These are phyloP conservation scores for Schizochytrium sp. DNA, from an alignment of 108 stramenopile genomes.

Conservation along the genomic window DNA sequence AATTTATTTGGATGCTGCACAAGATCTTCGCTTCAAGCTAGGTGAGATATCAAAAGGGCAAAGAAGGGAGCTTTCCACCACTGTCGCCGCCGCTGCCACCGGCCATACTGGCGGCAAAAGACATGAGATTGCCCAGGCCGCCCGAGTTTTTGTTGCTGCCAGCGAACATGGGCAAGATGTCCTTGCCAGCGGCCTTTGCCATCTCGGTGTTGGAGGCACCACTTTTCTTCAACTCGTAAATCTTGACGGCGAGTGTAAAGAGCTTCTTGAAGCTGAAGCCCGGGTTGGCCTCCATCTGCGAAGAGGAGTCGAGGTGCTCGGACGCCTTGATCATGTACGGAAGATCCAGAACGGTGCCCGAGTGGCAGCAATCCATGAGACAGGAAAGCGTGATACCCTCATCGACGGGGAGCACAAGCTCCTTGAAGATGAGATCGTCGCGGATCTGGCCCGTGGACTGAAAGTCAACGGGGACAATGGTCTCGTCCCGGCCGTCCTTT, in stretches of 20 bases:
- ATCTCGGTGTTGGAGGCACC: neutral
- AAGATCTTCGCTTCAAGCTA: neutral
- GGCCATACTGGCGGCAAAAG: neutral
- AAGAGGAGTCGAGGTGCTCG: neutral
- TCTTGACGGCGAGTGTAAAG: neutral
- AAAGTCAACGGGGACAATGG: slow-evolving; percentile 83
- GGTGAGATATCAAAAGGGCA: neutral
- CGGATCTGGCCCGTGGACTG: slow-evolving; percentile 65
- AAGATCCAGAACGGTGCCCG: slow-evolving; percentile 50
- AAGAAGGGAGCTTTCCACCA: neutral
- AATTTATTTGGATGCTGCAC: neutral
- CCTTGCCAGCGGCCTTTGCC: neutral
- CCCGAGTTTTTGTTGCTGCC: neutral
- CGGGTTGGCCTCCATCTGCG: slow-evolving; percentile 18
- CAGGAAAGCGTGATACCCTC: slow-evolving; percentile 64
- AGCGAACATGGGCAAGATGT: neutral
- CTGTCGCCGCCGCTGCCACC: neutral
- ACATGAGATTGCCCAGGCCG: neutral
- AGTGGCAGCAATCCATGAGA: slow-evolving; percentile 76
- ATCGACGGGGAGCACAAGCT: slow-evolving; percentile 63
- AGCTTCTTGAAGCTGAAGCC: slow-evolving; percentile 1
- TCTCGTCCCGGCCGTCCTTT: slow-evolving; percentile 64
- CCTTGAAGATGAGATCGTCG: slow-evolving; percentile 69
- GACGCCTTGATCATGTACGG: slow-evolving; percentile 14
- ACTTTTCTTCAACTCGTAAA: neutral